Conservation (phyloP, 331 rosid genomes). For the Phaseolus coccineus region DNA sequence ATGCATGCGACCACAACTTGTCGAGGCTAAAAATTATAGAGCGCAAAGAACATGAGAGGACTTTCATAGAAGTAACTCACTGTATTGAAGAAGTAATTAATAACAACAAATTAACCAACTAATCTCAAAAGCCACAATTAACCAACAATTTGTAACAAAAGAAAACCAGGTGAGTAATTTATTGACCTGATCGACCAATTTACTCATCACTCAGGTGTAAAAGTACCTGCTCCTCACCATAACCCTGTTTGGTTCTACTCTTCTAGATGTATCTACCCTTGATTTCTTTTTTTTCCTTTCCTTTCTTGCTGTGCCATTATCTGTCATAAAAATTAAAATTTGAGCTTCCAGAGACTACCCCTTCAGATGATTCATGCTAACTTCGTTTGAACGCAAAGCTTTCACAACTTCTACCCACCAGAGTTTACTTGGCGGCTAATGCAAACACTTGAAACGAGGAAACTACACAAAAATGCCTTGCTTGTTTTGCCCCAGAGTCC, state of each 20-base stretch:
- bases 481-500: constrained; percentile 26
- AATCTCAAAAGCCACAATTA: background rate
- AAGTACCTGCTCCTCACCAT: background rate
- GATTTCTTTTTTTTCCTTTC: background rate
- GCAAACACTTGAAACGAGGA: constrained; percentile 41
- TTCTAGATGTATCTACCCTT: constrained; percentile 21
- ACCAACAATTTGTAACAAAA: background rate
- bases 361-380: constrained; percentile 32
- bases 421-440: constrained; percentile 64
- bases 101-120: background rate
- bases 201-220: background rate
- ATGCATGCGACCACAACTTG: background rate
- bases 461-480: constrained; percentile 20
- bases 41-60: background rate
- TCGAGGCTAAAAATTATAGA: background rate
- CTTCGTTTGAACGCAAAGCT: constrained; percentile 84
- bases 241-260: background rate
- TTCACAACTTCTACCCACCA: constrained; percentile 46
- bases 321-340: constrained; percentile 33
- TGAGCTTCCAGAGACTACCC: constrained; percentile 22
- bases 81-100: background rate
- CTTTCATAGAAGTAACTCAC: background rate
- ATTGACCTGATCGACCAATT: background rate
- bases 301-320: background rate
- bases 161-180: constrained; percentile 3